phyloP scores from a whole-genome alignment of 2,329 filamentous ascomycete genomes.

The Pseudogymnoascus sp. region DNA sequence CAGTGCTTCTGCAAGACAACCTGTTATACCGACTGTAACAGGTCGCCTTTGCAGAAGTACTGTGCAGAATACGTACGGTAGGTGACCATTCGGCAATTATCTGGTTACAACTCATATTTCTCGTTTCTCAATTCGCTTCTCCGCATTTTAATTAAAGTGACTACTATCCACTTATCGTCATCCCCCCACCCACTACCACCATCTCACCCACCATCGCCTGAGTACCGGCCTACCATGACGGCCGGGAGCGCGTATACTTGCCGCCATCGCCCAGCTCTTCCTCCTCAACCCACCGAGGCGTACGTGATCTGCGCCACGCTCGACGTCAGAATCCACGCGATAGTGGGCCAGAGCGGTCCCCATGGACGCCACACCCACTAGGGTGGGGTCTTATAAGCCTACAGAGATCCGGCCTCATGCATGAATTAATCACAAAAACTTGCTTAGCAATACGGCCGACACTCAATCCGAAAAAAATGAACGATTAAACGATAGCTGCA shows the following conservation, averaged over 20 bases:
- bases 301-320: constrained; percentile 1
- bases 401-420: neutral
- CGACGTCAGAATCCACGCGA: neutral
- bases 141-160: neutral
- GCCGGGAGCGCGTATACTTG: neutral
- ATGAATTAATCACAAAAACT: neutral
- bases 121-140: neutral
- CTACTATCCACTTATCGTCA: constrained; percentile 3
- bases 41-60: neutral
- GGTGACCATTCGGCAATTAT: neutral
- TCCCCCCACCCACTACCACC: neutral
- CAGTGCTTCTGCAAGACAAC: neutral
- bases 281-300: neutral
- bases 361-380: neutral
- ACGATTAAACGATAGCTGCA: neutral
- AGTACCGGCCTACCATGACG: neutral
- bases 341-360: neutral
- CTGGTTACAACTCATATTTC: neutral
- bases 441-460: neutral
- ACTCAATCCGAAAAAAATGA: neutral
- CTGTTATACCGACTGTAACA: too few relatives aligned
- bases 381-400: neutral
- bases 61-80: neutral
- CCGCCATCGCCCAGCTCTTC: neutral
- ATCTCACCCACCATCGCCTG: neutral